Evolutionary conservation across 768 basidiomycete species (phyloP), one percentile per base, ranked within the genome.

Genomic region (Mycena indigotica): DNA sequence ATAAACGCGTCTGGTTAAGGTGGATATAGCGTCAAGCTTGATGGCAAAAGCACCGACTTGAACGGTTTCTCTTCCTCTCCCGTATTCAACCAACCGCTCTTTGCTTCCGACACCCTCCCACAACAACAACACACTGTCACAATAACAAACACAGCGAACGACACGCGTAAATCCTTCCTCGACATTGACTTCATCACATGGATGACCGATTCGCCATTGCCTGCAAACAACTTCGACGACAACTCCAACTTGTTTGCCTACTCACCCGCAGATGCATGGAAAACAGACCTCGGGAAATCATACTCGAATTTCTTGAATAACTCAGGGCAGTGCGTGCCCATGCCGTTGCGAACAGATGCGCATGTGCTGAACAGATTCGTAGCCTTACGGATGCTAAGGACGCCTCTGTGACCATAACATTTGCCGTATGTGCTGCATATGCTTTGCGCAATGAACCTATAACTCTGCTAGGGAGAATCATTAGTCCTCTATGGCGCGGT

Each of bases 401-500:
- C 23, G 65, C 66, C 23, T 60, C 65, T 16, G 60, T 61, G 25
- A 59, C 38, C 17, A 51, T 66, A 5, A 52, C 40, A 2, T 68
- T 68, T 26, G 56, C 61, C 38, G 67, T 68, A 2, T 24, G 65
- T 58, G 3, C n/a, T 19, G 12, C 29, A 28, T 24, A 39, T 32
- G 23, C 38, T 17, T 45, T 44, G 28, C 25, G 19, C 35, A 38
- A 38, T 38, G 35, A 10, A 10, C 35, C 35, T 13, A 8, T 44
- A 21, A 44, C 23, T 44, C 41, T 13, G 41, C n/a, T 26, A 56
- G 60, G 46, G 69, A 56, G 28, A 65, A 65, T 58, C 63, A 62
- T 39, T 77, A 55, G 49, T 70, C 21, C 68, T 77, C 23, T 71
- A 71, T 25, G 77, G 78, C 4, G n/a, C 72, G 4, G 71, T 77